Evolutionary conservation across 1,284 basidiomycete species (phyloP).

Genomic region (Laetiporus sulphureus): DNA sequence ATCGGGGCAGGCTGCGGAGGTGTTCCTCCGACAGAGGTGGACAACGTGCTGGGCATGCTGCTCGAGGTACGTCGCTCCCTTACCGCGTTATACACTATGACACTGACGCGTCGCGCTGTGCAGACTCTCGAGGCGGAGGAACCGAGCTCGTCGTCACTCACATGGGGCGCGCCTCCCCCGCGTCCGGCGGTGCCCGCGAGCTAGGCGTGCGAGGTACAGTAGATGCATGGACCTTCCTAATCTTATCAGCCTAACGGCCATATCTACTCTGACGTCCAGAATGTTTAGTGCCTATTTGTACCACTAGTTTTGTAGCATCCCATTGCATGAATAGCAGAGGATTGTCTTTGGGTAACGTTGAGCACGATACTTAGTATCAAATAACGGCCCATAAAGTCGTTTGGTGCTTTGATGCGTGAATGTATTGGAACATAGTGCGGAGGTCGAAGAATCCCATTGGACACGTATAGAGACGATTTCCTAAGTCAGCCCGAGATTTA

Average conservation of each 20-base stretch:
- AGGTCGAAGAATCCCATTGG: too few species aligned
- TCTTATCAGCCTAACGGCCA: background rate
- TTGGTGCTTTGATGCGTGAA: too few species aligned
- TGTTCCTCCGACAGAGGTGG: slow-evolving; percentile 78
- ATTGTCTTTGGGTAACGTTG: too few species aligned
- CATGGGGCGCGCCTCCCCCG: slow-evolving; percentile 44
- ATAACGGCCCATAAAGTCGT: too few species aligned
- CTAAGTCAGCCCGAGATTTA: too few species aligned
- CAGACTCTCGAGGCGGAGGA: slow-evolving; percentile 67
- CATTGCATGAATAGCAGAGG: too few species aligned
- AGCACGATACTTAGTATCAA: too few species aligned
- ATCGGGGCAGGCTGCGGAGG: slow-evolving; percentile 89
- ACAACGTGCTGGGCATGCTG: slow-evolving; percentile 76
- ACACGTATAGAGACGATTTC: too few species aligned
- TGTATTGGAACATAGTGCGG: too few species aligned
- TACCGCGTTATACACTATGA: too few species aligned
- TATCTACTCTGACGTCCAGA: background rate
- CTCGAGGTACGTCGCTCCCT: slow-evolving; percentile 56
- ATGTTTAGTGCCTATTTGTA: background rate
- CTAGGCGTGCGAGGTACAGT: slow-evolving; percentile 9
- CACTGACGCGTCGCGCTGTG: too few species aligned
- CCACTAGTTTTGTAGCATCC: slow-evolving; percentile 1
- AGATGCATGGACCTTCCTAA: too few species aligned
- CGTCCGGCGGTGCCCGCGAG: slow-evolving; percentile 52
- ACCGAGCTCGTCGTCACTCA: slow-evolving; percentile 43